Conservation (phyloP, 352 stramenopile species). For the Pilasporangium apinafurcum region DNA sequence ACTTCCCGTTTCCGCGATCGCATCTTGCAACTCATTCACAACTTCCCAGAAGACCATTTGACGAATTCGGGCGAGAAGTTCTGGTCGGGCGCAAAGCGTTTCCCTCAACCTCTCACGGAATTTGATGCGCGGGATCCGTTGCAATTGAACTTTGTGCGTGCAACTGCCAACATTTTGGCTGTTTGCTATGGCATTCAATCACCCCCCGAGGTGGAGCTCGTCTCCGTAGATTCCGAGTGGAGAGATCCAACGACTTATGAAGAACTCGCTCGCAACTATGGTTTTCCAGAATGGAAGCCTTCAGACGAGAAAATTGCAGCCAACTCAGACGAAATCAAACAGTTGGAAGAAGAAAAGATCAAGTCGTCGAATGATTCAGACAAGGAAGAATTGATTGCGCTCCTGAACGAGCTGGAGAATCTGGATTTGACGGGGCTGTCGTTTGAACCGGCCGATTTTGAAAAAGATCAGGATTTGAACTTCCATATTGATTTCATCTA, state of each 20-base stretch:
- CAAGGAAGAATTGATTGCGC: conserved; percentile 52
- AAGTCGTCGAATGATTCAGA: conserved; percentile 59
- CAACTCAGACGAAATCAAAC: conserved; percentile 60
- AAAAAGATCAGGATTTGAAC: conserved; percentile 97
- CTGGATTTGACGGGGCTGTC: conserved; percentile 47
- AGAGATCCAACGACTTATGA: conserved; percentile 58
- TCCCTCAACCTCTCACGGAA: conserved; percentile 54
- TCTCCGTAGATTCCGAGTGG: conserved; percentile 83
- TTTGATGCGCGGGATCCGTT: conserved; percentile 60
- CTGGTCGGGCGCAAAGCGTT: conserved; percentile 83
- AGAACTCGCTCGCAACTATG: conserved; percentile 30
- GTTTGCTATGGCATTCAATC: conserved; percentile 75
- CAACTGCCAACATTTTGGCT: conserved; percentile 72
- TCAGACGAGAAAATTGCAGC: conserved; percentile 77
- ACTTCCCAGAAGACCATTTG: conserved; percentile 79
- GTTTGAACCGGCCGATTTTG: conserved; percentile 90
- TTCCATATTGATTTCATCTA: conserved; percentile 98
- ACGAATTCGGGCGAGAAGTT: conserved; percentile 80
- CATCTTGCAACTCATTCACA: conserved; percentile 84
- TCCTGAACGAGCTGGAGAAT: conserved; percentile 61
- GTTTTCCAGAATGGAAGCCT: conserved; percentile 50
- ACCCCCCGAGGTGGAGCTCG: conserved; percentile 55
- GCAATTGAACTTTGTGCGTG: conserved; percentile 75
- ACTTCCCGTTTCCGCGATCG: conserved; percentile 82
- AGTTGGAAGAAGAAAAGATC: conserved; percentile 58